Conservation (phyloP, 805 yeast genomes). For the Schwanniomyces occidentalis region DNA sequence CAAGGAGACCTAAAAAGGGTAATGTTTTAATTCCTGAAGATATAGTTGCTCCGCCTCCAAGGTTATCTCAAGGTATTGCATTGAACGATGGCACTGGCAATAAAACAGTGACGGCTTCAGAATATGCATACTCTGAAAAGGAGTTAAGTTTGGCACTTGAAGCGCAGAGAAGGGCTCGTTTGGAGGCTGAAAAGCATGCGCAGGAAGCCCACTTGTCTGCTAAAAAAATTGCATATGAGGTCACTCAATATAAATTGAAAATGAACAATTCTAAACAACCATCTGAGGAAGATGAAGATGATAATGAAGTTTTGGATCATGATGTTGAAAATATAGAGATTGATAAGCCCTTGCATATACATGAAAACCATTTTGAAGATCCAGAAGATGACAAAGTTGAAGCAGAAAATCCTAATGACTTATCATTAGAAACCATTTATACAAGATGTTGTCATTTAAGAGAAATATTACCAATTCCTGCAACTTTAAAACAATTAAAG, state of each 20-base stretch:
- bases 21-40: constrained; percentile 64
- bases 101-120: constrained; percentile 18
- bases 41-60: constrained; percentile 58
- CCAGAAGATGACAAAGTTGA: constrained; percentile 19
- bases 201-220: constrained; percentile 77
- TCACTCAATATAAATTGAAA: constrained; percentile 41
- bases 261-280: constrained; percentile 5
- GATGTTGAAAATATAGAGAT: constrained; percentile 41
- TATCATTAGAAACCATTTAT: constrained; percentile 51
- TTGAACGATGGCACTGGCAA: constrained; percentile 35
- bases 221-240: constrained; percentile 67
- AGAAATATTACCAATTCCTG: constrained; percentile 90
- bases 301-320: constrained; percentile 8
- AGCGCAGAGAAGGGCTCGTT: constrained; percentile 50
- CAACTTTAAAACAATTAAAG: constrained; percentile 62
- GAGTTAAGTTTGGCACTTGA: constrained; percentile 61
- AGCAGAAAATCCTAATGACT: constrained; percentile 11
- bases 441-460: constrained; percentile 92
- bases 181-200: constrained; percentile 71
- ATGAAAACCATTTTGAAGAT: constrained; percentile 52
- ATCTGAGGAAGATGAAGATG: constrained; percentile 10
- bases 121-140: constrained; percentile 37
- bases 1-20: constrained; percentile 54
- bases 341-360: constrained; percentile 70
- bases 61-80: constrained; percentile 69